phyloP scores from a whole-genome alignment of 257 asterid species.

The Thymus mandschuricus region DNA sequence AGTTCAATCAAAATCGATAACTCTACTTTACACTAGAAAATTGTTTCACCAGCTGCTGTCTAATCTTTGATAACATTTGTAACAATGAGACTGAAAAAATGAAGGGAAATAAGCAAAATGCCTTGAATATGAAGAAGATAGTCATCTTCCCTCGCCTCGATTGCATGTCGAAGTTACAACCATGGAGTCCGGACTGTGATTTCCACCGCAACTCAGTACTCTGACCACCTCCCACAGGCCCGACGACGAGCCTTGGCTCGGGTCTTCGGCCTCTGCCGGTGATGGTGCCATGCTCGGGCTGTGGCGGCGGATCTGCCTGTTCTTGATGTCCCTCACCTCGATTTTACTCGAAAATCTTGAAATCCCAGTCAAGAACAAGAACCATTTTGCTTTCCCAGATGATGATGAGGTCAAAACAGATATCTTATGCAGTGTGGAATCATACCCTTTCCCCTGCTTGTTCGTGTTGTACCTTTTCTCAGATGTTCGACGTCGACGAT shows the following conservation, averaged over 20 bases:
- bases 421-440: constrained; percentile 38
- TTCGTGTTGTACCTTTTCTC: constrained; percentile 25
- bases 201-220: constrained; percentile 60
- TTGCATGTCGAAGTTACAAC: constrained; percentile 32
- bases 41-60: constrained; percentile 2
- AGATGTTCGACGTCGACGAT: neutral
- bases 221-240: constrained; percentile 59
- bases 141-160: constrained; percentile 26
- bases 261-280: constrained; percentile 19
- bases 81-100: constrained; percentile 1
- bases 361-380: constrained; percentile 53
- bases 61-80: neutral
- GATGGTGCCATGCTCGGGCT: constrained; percentile 35
- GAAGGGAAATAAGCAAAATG: neutral
- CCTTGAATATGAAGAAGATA: neutral
- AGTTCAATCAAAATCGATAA: neutral
- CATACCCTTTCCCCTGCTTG: constrained; percentile 31
- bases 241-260: constrained; percentile 24
- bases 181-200: constrained; percentile 33
- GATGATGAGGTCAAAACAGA: constrained; percentile 47
- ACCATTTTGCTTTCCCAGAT: constrained; percentile 55
- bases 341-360: constrained; percentile 48
- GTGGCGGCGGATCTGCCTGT: constrained; percentile 59
- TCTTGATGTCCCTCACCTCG: constrained; percentile 61
- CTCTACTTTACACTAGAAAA: neutral